Base-by-base conservation (phyloP, 768 basidiomycete species). In the Suillus spraguei region DNA sequence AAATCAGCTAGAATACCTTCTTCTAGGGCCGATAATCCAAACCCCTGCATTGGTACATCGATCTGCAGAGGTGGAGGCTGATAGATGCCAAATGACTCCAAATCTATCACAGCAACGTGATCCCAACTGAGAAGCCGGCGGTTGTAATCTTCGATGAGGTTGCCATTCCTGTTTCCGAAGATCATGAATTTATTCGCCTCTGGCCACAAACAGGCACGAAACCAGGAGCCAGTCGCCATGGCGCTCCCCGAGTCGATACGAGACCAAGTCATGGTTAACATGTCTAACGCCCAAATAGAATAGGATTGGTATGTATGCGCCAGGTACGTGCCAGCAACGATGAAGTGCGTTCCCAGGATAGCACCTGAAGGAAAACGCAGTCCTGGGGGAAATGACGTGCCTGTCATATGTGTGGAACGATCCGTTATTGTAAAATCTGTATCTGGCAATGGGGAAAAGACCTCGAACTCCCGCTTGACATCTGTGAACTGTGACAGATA, bases 51-150 rank as follows among this genome's bases (percentile, higher is more conserved):
- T 1, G 83, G 82, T 35, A 89, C 78, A 64, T 89, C 87, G 50
- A 89, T 80, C 65, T 80, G 86, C 47, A 85, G 81, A 4, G 82
- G 74, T 0, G 95, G 95, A 0, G 95, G 91, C 67, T 93, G 91
- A 72, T 99, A 99, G 66, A 99, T 95, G 1, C 97, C 97, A 70
- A 95, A 97, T 0, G 96, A 91, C 76, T 98, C 96, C 32, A 97
- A 80, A 71, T 96, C 94, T 63, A 97, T 88, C 61, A 92, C 88
- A 5, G 92, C 92, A 60, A 96, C 87, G 71, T 98, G 92, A 69
- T 95, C 92, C 92, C 93, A 95, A 70, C 90, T 92, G 64, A 95
- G 84, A 13, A 95, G 82, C 22, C 95, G 89, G 54, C 92, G 89
- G 70, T 97, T 95, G 73, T 96, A 96, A 70, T 97, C 95, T 63